These are phyloP conservation scores for Penicillium carneum DNA, from an alignment of 2,329 filamentous ascomycete genomes.

Conservation along the genomic window DNA sequence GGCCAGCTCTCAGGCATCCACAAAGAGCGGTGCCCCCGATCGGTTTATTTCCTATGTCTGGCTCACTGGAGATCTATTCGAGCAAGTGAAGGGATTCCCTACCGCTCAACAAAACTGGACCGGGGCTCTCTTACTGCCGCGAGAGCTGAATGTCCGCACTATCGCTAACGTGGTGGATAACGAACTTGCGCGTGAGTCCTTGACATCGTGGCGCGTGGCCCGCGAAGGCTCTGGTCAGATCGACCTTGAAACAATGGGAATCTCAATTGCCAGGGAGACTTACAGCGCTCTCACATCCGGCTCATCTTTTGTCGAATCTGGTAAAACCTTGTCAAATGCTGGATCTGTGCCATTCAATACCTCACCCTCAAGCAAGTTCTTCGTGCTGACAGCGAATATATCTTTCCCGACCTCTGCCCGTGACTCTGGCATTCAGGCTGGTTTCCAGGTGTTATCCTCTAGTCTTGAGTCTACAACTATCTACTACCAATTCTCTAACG, in stretches of 20 bases:
- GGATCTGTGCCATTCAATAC: slow-evolving; percentile 4
- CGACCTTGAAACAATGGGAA: slow-evolving; percentile 28
- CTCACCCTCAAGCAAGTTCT: slow-evolving; percentile 15
- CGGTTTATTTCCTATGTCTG: slow-evolving; percentile 30
- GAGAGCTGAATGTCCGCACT: slow-evolving; percentile 21
- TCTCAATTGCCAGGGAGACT: slow-evolving; percentile 29
- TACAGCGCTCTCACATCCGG: slow-evolving; percentile 19
- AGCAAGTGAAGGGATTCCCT: slow-evolving; percentile 24
- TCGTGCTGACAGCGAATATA: slow-evolving; percentile 6
- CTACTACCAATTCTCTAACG: slow-evolving; percentile 35
- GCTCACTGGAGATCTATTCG: slow-evolving; percentile 29
- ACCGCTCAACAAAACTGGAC: slow-evolving; percentile 28
- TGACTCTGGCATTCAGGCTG: slow-evolving; percentile 11
- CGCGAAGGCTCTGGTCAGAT: not conserved
- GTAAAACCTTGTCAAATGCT: slow-evolving; percentile 14
- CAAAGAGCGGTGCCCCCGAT: slow-evolving; percentile 27
- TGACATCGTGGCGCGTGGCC: slow-evolving; percentile 18
- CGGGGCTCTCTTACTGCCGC: slow-evolving; percentile 25
- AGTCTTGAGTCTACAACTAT: slow-evolving; percentile 25
- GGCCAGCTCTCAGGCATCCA: slow-evolving; percentile 22
- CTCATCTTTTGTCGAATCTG: slow-evolving; percentile 1
- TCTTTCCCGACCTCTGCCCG: slow-evolving; percentile 12
- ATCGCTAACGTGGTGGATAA: slow-evolving; percentile 29
- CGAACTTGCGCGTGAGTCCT: slow-evolving; percentile 10
- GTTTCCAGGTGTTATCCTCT: slow-evolving; percentile 30